These are phyloP conservation scores for Aphanomyces stellatus DNA, from an alignment of 352 stramenopile genomes.

Conservation along the genomic window DNA sequence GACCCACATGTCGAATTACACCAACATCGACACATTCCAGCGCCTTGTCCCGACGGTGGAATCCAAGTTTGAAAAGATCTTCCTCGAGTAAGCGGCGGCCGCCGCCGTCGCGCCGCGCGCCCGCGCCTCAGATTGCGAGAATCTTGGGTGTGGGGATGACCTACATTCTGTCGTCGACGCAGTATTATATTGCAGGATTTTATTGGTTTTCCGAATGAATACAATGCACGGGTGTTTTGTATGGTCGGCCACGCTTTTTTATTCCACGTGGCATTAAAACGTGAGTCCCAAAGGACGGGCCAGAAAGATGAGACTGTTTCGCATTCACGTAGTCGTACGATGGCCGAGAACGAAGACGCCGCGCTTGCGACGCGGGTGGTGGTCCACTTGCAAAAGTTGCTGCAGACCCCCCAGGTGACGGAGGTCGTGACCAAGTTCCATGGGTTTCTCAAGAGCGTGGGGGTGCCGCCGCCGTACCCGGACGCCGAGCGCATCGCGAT, in stretches of 20 bases:
- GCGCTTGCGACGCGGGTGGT: constrained; percentile 48
- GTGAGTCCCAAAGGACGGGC: not conserved
- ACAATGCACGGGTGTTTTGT: too few relatives aligned
- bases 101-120: too few relatives aligned
- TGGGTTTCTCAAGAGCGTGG: constrained; percentile 48
- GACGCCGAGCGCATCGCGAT: constrained; percentile 79
- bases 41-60: constrained; percentile 54
- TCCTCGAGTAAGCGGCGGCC: constrained; percentile 23
- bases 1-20: constrained; percentile 74
- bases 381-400: constrained; percentile 62
- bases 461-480: constrained; percentile 76
- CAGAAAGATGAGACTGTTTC: too few relatives aligned
- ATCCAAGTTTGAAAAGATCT: constrained; percentile 54
- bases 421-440: constrained; percentile 67
- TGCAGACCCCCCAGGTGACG: constrained; percentile 64
- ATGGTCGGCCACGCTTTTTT: not conserved
- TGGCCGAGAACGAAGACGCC: constrained; percentile 25
- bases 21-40: constrained; percentile 76
- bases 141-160: too few relatives aligned
- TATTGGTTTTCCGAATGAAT: too few relatives aligned
- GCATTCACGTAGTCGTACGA: too few relatives aligned
- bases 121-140: too few relatives aligned
- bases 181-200: too few relatives aligned
- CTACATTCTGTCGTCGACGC: too few relatives aligned
- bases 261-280: not conserved